Percentiles rank a stretch among this genome's conserved stretches.
Conservation (phyloP, 2,329 filamentous ascomycete species). For the Curvularia sp. region DNA sequence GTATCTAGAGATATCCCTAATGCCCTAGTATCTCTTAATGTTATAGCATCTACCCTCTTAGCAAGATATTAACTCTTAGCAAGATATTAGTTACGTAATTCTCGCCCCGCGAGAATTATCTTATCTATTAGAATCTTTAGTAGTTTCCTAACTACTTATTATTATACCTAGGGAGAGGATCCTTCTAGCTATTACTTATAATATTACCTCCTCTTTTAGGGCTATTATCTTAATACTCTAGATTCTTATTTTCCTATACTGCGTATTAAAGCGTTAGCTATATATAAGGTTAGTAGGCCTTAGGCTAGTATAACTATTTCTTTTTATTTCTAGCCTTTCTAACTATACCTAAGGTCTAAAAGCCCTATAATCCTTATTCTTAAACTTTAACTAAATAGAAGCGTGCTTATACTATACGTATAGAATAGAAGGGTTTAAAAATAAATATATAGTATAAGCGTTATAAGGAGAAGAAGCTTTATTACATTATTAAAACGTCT, state of each 20-base stretch:
- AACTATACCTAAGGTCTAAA: constrained; percentile 1
- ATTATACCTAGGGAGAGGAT: not conserved
- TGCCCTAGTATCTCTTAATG: too few relatives aligned
- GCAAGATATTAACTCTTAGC: too few relatives aligned
- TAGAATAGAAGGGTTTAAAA: not conserved
- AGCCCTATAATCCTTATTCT: not conserved
- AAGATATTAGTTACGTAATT: not conserved
- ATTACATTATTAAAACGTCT: not conserved
- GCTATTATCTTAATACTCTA: constrained; percentile 4
- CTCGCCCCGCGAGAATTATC: too few relatives aligned
- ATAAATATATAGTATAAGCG: not conserved
- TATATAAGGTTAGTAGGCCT: not conserved
- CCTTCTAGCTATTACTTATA: constrained; percentile 1
- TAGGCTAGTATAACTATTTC: not conserved
- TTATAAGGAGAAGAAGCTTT: constrained; percentile 3
- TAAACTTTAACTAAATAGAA: not conserved
- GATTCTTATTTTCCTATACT: constrained; percentile 1
- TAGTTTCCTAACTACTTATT: not conserved
- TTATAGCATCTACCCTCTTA: too few relatives aligned
- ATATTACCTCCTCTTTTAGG: constrained; percentile 5
- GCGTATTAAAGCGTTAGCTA: not conserved
- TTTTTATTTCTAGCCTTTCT: not conserved
- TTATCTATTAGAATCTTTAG: not conserved
- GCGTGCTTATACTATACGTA: not conserved
- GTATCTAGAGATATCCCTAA: too few relatives aligned